Evolutionary conservation across 768 basidiomycete genomes (phyloP), one percentile per base, ranked within the genome.

Genomic region (Lentinula lateritia): DNA sequence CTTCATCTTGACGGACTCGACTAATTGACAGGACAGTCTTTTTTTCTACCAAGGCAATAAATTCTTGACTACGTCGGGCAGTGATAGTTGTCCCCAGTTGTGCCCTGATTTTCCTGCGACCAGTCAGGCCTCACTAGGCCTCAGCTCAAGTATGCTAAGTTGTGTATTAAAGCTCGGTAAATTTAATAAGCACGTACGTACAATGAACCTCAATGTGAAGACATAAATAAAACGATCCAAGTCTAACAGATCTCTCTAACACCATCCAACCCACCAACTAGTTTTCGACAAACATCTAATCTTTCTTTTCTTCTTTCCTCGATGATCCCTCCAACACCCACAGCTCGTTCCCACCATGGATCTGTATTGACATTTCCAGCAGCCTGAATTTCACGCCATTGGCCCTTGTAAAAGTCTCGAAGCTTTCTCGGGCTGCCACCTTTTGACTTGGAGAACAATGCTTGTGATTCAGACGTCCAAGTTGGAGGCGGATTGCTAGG

Each of bases 291-390:
- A 8, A 66, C 66, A 28, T 69, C 72, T 58, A 80, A 32, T 39
- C 74, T 72, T 53, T 64, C 72, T 63, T 64, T 68, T 60, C 78
- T 71, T 63, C 68, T 72, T 63, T 69, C 72, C 63, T 86, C 85
- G 12, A 80, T 69, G 15, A 70, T 69, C 5, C 75, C 79, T 2
- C 75, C 78, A 38, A 28, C 55, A 4, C 75, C 78, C 34, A 90
- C 73, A 39, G 86, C 85, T 9, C 71, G 68, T 39, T 89, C 86
- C 88, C 89, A 91, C 86, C 86, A 91, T 53, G 55, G 39, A 28
- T 42, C 2, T 23, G 55, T 20, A 56, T 41, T 20, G 5, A 36
- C 20, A 56, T 43, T 41, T n/a, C 38, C 55, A 12, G 66, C 77
- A 66, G 80, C 80, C 0, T 82, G 82, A 1, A 84, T 77, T 5